Evolutionary conservation across 2,329 filamentous ascomycete species (phyloP).

Genomic region (Talaromyces marneffei): DNA sequence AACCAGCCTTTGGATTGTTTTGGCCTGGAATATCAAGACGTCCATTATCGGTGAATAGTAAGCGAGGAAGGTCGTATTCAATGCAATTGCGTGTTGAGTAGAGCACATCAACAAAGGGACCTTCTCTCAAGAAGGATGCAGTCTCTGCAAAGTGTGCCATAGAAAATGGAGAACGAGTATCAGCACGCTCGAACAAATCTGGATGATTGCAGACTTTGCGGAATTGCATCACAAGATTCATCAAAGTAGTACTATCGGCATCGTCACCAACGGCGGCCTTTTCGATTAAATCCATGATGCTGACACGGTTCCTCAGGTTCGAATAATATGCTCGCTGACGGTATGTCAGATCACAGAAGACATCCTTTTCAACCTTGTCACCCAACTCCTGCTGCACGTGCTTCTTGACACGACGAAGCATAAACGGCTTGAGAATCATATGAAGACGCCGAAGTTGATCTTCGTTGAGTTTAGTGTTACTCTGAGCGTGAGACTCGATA

Average conservation of each 20-base stretch:
- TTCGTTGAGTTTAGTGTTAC: conserved; percentile 98
- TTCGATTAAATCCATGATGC: conserved; percentile 96
- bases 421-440: conserved; percentile 99
- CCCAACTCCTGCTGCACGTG: conserved; percentile 98
- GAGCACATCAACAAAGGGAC: conserved; percentile 67
- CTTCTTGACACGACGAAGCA: conserved; percentile 99
- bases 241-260: conserved; percentile 87
- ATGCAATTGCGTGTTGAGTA: conserved; percentile 87
- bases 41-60: conserved; percentile 77
- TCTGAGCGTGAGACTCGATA: conserved; percentile 96
- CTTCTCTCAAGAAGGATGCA: conserved; percentile 88
- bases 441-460: conserved; percentile 94
- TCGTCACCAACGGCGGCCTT: conserved; percentile 93
- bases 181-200: conserved; percentile 90
- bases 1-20: conserved; percentile 70
- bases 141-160: conserved; percentile 89
- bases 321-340: conserved; percentile 90
- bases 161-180: conserved; percentile 80
- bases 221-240: conserved; percentile 99
- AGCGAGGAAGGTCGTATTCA: conserved; percentile 72
- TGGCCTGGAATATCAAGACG: conserved; percentile 67
- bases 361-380: conserved; percentile 94
- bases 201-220: conserved; percentile 98
- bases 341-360: conserved; percentile 96
- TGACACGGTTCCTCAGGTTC: conserved; percentile 92